Evolutionary conservation across 164 flowering plant genomes (phyloP).

Genomic region (Piper betle): DNA sequence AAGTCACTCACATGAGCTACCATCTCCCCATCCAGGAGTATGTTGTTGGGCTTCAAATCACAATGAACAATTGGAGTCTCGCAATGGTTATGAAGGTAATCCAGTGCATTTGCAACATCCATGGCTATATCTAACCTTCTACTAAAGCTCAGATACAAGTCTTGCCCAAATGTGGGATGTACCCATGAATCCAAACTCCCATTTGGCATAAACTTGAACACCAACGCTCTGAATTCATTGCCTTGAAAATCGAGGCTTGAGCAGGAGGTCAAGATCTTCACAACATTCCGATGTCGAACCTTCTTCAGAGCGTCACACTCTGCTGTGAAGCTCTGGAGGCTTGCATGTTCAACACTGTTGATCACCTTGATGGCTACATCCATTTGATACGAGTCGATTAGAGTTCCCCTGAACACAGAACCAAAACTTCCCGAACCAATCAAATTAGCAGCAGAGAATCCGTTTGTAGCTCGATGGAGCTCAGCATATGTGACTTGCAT

Average conservation of each 20-base stretch:
- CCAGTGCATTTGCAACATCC: constrained; percentile 4
- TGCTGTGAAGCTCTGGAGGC: constrained; percentile 15
- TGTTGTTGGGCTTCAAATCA: too few relatives aligned
- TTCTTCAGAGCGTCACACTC: constrained; percentile 24
- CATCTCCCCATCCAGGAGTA: constrained; percentile 13
- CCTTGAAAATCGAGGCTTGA: constrained; percentile 19
- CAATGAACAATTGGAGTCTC: constrained; percentile 12
- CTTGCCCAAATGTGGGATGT: background rate
- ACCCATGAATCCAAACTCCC: constrained; percentile 6
- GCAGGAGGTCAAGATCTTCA: constrained; percentile 19
- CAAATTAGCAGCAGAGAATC: constrained; percentile 1
- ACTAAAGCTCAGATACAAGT: background rate
- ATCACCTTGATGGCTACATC: constrained; percentile 7
- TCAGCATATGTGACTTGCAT: constrained; percentile 1
- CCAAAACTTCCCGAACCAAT: constrained; percentile 6
- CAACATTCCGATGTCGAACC: constrained; percentile 25
- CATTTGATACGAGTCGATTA: background rate
- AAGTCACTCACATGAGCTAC: constrained; percentile 21
- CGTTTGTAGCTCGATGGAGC: constrained; percentile 1
- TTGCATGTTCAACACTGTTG: constrained; percentile 14
- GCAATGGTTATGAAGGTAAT: constrained; percentile 7
- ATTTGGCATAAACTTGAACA: constrained; percentile 5
- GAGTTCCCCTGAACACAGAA: constrained; percentile 3
- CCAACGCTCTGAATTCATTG: constrained; percentile 18
- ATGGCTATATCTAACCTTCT: constrained; percentile 2